phyloP scores from a whole-genome alignment of 768 basidiomycete genomes.

The Leucosporidium creatinivorum region DNA sequence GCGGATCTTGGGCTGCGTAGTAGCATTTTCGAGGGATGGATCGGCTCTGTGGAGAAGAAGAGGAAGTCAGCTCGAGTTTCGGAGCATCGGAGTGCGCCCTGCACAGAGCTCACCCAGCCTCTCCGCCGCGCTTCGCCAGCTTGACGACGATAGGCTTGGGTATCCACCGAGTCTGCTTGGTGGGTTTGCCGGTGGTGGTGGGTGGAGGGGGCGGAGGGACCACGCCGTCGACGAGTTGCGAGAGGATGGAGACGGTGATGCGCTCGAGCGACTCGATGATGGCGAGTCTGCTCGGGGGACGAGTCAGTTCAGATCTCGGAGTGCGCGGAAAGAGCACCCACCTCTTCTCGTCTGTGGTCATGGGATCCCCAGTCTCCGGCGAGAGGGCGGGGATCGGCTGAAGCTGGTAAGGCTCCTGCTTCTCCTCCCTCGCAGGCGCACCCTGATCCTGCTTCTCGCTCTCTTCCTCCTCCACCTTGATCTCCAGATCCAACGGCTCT shows the following conservation, averaged over 20 bases:
- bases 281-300: not conserved
- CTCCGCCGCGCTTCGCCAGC: constrained; percentile 2
- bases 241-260: constrained; percentile 20
- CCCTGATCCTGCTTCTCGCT: not conserved
- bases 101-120: not conserved
- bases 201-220: not conserved
- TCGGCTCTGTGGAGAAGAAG: not conserved
- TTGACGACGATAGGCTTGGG: not conserved
- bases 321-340: not conserved
- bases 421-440: not conserved
- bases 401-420: constrained; percentile 9
- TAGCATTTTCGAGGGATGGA: not conserved
- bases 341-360: constrained; percentile 3
- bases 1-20: not conserved
- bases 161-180: not conserved
- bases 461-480: not conserved
- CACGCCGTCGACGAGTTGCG: constrained; percentile 8
- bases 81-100: not conserved
- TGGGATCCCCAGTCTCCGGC: not conserved
- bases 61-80: not conserved
- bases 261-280: constrained; percentile 24
- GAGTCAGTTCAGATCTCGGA: too few relatives aligned
- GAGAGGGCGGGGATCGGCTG: constrained; percentile 4
- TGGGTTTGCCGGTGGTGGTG: not conserved
- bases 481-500: not conserved